Evolutionary conservation across 2,329 filamentous ascomycete genomes (phyloP).

Genomic region (Bipolaris cookei): DNA sequence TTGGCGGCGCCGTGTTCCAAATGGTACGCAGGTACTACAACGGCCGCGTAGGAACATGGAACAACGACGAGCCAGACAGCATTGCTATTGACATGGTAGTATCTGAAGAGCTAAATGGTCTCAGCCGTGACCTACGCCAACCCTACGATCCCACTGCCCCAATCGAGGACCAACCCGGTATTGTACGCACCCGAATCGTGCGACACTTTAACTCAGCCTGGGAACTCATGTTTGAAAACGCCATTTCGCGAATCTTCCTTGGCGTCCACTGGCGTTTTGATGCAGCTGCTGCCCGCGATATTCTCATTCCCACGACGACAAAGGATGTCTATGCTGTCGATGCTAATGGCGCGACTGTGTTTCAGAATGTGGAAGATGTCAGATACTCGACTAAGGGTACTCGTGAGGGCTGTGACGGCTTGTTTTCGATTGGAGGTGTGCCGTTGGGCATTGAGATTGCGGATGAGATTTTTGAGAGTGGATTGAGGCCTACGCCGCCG

Average conservation of each 20-base stretch:
- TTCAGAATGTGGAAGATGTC: constrained; percentile 19
- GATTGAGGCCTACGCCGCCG: constrained; percentile 16
- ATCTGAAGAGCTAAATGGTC: constrained; percentile 36
- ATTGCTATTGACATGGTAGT: constrained; percentile 29
- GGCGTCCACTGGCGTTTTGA: constrained; percentile 42
- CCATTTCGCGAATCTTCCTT: constrained; percentile 35
- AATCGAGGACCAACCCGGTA: constrained; percentile 35
- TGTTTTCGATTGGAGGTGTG: constrained; percentile 21
- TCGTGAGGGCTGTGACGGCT: constrained; percentile 12
- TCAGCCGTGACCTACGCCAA: constrained; percentile 33
- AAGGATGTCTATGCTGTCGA: constrained; percentile 20
- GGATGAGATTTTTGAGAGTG: constrained; percentile 19
- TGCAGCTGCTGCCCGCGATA: constrained; percentile 31
- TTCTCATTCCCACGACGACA: constrained; percentile 19
- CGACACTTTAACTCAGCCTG: constrained; percentile 29
- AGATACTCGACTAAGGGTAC: constrained; percentile 18
- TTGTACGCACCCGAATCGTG: constrained; percentile 30
- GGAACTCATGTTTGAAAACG: constrained; percentile 40
- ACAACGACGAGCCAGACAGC: constrained; percentile 25
- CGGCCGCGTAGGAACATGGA: constrained; percentile 25
- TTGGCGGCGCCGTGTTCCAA: constrained; percentile 34
- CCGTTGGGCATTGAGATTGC: constrained; percentile 23
- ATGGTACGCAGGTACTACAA: constrained; percentile 36
- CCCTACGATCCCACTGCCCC: constrained; percentile 27
- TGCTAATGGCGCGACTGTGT: constrained; percentile 14